phyloP scores from a whole-genome alignment of 805 yeast genomes.

The Spathaspora passalidarum region DNA sequence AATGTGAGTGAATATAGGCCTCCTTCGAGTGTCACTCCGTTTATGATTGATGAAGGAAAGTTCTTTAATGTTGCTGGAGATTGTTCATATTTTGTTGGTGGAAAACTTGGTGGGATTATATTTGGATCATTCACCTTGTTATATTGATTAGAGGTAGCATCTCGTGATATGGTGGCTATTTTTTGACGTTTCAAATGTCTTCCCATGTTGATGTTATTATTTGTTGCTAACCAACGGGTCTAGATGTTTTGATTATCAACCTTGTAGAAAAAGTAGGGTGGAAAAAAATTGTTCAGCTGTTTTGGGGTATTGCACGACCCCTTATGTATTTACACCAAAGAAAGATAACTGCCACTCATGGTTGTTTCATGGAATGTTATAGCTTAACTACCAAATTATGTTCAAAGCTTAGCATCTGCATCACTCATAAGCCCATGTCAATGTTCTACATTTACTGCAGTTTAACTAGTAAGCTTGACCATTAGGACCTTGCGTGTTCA shows the following conservation, averaged over 20 bases:
- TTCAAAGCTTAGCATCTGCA: too few relatives aligned
- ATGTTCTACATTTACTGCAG: too few relatives aligned
- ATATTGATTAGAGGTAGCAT: background rate
- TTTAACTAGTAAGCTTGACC: too few relatives aligned
- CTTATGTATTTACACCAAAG: background rate
- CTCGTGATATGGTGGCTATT: background rate
- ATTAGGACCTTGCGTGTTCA: too few relatives aligned
- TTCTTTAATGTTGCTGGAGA: slow-evolving; percentile 12
- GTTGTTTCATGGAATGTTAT: too few relatives aligned
- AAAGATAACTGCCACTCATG: too few relatives aligned
- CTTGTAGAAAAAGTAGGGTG: background rate
- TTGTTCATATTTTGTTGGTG: slow-evolving; percentile 11
- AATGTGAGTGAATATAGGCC: slow-evolving; percentile 41
- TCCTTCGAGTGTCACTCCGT: slow-evolving; percentile 40
- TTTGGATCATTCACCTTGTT: background rate
- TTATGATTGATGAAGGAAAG: slow-evolving; percentile 31
- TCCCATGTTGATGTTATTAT: background rate
- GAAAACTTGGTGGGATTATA: slow-evolving; percentile 2
- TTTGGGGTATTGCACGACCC: background rate
- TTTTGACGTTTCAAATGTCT: slow-evolving; percentile 3
- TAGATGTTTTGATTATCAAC: background rate
- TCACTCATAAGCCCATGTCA: too few relatives aligned
- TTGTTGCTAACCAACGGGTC: background rate
- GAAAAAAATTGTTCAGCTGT: background rate
- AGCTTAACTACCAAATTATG: too few relatives aligned